Conservation (phyloP, 441 rosid species). For the Pelargonium fulgidum region DNA sequence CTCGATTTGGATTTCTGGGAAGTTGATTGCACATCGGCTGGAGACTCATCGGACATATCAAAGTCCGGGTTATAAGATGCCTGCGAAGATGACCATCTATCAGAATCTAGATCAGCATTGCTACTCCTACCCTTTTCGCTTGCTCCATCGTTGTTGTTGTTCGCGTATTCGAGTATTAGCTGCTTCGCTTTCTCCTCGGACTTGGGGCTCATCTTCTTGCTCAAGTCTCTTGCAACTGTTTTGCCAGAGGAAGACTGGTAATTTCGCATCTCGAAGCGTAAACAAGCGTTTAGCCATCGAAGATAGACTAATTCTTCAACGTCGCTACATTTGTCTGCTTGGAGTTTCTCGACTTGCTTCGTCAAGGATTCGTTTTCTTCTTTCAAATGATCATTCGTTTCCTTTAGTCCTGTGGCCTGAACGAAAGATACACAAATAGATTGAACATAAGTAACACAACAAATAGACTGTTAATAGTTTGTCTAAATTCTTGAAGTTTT, state of each 20-base stretch:
- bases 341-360: slow-evolving; percentile 57
- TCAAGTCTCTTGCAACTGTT: slow-evolving; percentile 71
- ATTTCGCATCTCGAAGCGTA: slow-evolving; percentile 68
- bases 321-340: slow-evolving; percentile 56
- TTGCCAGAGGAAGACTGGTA: slow-evolving; percentile 52
- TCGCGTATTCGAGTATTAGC: slow-evolving; percentile 65
- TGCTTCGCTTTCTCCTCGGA: slow-evolving; percentile 77
- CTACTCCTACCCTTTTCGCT: slow-evolving; percentile 28
- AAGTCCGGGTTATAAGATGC: slow-evolving; percentile 48
- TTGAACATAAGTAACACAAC: too few relatives aligned
- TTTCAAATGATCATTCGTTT: slow-evolving; percentile 34
- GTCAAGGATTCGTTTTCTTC: slow-evolving; percentile 49
- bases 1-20: slow-evolving; percentile 33
- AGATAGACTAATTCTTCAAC: slow-evolving; percentile 72
- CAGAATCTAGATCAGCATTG: slow-evolving; percentile 36
- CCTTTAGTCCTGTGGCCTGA: slow-evolving; percentile 47
- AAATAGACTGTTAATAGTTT: too few relatives aligned
- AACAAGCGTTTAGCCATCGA: slow-evolving; percentile 84
- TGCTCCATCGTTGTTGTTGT: slow-evolving; percentile 32
- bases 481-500: too few relatives aligned
- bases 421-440: slow-evolving; percentile 10
- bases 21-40: slow-evolving; percentile 30
- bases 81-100: slow-evolving; percentile 63
- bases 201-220: slow-evolving; percentile 59
- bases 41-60: slow-evolving; percentile 41